Evolutionary conservation across 108 stramenopile species (phyloP).

Genomic region (Skeletonema menzelii): DNA sequence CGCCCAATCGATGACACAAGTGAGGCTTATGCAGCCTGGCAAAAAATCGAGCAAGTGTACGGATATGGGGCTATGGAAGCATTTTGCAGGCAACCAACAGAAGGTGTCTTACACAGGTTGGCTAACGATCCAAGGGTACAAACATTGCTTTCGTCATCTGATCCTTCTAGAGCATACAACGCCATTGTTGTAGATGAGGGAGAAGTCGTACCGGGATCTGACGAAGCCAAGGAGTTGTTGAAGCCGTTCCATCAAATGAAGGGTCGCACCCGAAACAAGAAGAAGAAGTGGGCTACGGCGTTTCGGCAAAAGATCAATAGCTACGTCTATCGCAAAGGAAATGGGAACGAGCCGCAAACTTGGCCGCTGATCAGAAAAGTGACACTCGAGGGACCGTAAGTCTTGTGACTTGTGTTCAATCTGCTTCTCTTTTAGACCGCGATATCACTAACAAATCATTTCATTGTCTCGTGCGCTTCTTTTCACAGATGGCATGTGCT

Average conservation of each 20-base stretch:
- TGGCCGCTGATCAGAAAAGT: conserved; percentile 57
- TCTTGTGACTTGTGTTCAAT: neutral
- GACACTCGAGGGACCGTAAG: conserved; percentile 37
- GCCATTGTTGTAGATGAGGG: conserved; percentile 34
- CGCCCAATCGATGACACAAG: conserved; percentile 24
- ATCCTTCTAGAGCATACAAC: conserved; percentile 34
- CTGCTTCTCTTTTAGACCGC: neutral
- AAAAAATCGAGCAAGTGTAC: conserved; percentile 59
- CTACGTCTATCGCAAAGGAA: conserved; percentile 50
- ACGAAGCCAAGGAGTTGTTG: conserved; percentile 24
- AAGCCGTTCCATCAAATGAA: conserved; percentile 24
- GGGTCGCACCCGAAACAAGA: conserved; percentile 5
- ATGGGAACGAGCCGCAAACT: conserved; percentile 45
- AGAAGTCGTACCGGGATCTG: conserved; percentile 15
- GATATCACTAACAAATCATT: neutral
- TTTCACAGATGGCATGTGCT: conserved; percentile 21
- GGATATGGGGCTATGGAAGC: conserved; percentile 35
- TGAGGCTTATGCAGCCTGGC: conserved; percentile 53
- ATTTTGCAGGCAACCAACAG: conserved; percentile 4
- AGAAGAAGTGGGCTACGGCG: conserved; percentile 26
- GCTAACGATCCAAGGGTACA: conserved; percentile 27
- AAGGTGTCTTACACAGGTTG: conserved; percentile 14
- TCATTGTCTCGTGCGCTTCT: neutral
- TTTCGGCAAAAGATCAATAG: conserved; percentile 43
- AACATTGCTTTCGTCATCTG: conserved; percentile 23